These are phyloP conservation scores for Blakeslea trispora DNA, from an alignment of 371 early-diverging fungal species.

Conservation along the genomic window DNA sequence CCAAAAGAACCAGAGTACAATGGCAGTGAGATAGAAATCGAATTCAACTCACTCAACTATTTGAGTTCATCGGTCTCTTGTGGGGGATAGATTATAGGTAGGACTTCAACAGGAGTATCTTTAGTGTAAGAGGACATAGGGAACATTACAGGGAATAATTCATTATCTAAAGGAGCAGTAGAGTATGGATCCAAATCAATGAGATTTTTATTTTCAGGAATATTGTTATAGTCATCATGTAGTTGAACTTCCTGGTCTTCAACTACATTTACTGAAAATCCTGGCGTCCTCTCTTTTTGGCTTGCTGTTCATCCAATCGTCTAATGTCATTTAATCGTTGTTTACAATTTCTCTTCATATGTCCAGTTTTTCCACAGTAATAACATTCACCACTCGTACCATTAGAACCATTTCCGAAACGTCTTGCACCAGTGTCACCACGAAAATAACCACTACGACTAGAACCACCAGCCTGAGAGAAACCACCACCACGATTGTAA, in stretches of 20 bases:
- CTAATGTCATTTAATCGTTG: not conserved
- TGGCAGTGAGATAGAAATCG: not conserved
- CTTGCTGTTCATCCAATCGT: conserved; percentile 3
- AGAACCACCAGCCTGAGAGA: too few relatives aligned
- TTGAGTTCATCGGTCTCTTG: not conserved
- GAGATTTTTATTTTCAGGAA: conserved; percentile 8
- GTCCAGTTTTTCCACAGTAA: conserved; percentile 7
- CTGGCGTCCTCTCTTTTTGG: not conserved
- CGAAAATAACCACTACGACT: too few relatives aligned
- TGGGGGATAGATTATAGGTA: not conserved
- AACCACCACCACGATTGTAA: too few relatives aligned
- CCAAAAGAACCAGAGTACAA: not conserved
- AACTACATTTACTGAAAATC: conserved; percentile 13
- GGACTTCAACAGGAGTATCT: not conserved
- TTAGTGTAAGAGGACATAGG: not conserved
- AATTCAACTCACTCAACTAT: not conserved
- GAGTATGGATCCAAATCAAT: conserved; percentile 6
- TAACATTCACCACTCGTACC: not conserved
- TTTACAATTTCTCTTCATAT: not conserved
- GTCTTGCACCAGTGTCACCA: too few relatives aligned
- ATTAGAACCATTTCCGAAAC: too few relatives aligned
- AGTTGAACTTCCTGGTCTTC: conserved; percentile 10
- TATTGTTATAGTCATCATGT: not conserved
- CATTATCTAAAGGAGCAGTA: not conserved
- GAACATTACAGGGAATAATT: not conserved